phyloP scores from a whole-genome alignment of 2,329 filamentous ascomycete species.

The Cercospora brassicicola region DNA sequence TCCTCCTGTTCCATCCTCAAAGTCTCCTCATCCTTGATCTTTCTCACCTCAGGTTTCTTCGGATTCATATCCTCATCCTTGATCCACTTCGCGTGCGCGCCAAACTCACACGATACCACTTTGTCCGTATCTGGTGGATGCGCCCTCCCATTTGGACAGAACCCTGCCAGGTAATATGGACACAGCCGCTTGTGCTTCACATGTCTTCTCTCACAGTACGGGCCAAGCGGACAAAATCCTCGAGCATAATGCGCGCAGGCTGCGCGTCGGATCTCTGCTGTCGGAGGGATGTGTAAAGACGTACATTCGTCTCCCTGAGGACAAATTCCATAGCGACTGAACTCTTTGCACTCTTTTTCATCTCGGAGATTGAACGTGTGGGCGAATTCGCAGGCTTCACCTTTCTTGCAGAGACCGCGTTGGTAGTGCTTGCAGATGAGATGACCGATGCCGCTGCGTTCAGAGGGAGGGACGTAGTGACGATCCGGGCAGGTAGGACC shows the following conservation, averaged over 20 bases:
- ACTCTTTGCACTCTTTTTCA: conserved; percentile 99
- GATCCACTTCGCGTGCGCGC: conserved; percentile 78
- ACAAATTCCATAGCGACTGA: conserved; percentile 88
- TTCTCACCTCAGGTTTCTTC: conserved; percentile 57
- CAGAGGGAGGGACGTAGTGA: conserved; percentile 60
- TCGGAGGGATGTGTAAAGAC: conserved; percentile 60
- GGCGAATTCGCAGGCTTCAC: conserved; percentile 92
- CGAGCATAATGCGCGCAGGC: conserved; percentile 82
- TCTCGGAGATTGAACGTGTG: conserved; percentile 98
- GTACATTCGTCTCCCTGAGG: conserved; percentile 91
- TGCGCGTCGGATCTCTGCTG: conserved; percentile 59
- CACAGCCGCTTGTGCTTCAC: conserved; percentile 74
- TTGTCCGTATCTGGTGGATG: conserved; percentile 39
- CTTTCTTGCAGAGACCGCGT: conserved; percentile 95
- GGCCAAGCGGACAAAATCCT: conserved; percentile 90
- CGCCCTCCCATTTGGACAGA: conserved; percentile 75
- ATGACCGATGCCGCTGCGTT: conserved; percentile 37
- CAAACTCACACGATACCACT: conserved; percentile 65
- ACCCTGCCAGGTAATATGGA: conserved; percentile 83
- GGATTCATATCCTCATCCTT: conserved; percentile 61
- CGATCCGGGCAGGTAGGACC: conserved; percentile 83
- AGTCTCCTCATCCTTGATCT: conserved; percentile 74
- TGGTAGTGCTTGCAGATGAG: conserved; percentile 99
- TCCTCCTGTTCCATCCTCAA: conserved; percentile 63
- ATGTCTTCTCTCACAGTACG: conserved; percentile 83